Percentiles rank a stretch among this genome's conserved stretches.
These are phyloP conservation scores for Talaromyces sp. DNA, from an alignment of 2,329 filamentous ascomycete genomes.

Conservation along the genomic window DNA sequence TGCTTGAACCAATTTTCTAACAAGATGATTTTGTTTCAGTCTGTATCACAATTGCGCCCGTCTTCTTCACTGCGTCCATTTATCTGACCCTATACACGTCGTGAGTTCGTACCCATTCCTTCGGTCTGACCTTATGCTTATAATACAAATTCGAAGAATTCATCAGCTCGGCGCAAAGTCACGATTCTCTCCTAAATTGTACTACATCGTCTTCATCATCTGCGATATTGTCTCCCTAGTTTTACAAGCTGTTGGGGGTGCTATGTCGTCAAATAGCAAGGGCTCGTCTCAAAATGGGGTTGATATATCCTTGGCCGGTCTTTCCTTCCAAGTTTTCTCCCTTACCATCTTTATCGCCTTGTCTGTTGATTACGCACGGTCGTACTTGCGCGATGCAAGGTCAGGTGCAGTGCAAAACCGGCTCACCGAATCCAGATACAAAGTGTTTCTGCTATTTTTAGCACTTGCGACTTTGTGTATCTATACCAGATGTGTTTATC, in stretches of 20 bases:
- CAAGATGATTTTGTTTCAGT: neutral
- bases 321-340: constrained; percentile 42
- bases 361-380: constrained; percentile 2
- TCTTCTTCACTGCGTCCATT: constrained; percentile 58
- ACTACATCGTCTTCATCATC: constrained; percentile 41
- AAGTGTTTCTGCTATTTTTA: constrained; percentile 45
- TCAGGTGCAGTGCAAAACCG: neutral
- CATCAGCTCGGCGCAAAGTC: constrained; percentile 1
- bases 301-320: constrained; percentile 41
- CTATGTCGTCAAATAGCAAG: constrained; percentile 27
- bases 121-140: constrained; percentile 37
- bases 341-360: constrained; percentile 21
- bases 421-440: constrained; percentile 6
- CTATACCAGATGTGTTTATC: constrained; percentile 62
- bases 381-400: neutral
- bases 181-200: constrained; percentile 31
- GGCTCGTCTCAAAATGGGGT: constrained; percentile 29
- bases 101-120: constrained; percentile 34
- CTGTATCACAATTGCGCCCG: constrained; percentile 31
- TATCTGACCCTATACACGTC: constrained; percentile 58
- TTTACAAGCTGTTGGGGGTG: constrained; percentile 44
- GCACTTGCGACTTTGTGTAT: constrained; percentile 60
- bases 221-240: constrained; percentile 43
- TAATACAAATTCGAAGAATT: constrained; percentile 19
- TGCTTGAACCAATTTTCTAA: neutral